Conservation (phyloP, 1,284 basidiomycete genomes). For the Trichosporon sp. region DNA sequence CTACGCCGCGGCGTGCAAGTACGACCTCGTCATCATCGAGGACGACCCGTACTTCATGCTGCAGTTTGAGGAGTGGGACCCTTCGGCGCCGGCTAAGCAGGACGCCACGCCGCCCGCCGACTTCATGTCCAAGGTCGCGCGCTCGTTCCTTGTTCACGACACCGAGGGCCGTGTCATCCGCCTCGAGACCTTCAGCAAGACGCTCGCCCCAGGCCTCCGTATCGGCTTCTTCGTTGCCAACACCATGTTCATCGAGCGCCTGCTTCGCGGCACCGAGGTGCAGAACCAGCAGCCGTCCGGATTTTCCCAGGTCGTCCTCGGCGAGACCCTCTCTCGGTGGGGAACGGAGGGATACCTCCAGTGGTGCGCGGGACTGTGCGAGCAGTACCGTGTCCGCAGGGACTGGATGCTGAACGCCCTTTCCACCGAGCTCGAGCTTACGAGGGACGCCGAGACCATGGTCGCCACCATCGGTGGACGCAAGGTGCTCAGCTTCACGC, state of each 20-base stretch:
- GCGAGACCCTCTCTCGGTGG: constrained; percentile 60
- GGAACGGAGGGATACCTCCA: constrained; percentile 60
- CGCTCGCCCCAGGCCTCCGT: constrained; percentile 65
- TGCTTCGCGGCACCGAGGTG: constrained; percentile 63
- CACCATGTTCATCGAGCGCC: constrained; percentile 54
- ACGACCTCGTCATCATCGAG: constrained; percentile 64
- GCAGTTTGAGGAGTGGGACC: constrained; percentile 21
- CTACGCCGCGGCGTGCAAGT: constrained; percentile 70
- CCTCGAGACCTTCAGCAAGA: constrained; percentile 43
- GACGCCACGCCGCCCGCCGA: constrained; percentile 7
- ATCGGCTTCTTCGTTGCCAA: constrained; percentile 64
- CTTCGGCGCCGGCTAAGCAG: not conserved
- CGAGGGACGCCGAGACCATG: not conserved
- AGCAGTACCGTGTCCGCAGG: constrained; percentile 36
- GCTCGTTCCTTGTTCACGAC: constrained; percentile 59
- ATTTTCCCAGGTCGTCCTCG: constrained; percentile 56
- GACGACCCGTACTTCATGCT: constrained; percentile 76
- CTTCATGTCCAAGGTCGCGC: constrained; percentile 49
- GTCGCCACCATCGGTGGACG: not conserved
- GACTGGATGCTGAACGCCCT: constrained; percentile 32
- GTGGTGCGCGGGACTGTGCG: constrained; percentile 58
- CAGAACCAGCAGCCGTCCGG: constrained; percentile 64
- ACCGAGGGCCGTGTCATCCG: constrained; percentile 35
- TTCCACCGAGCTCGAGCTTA: constrained; percentile 15
- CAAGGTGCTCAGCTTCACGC: constrained; percentile 50